Evolutionary conservation across 495 filamentous ascomycete genomes (phyloP).

Genomic region (Melanomma pulvis-pyrius): DNA sequence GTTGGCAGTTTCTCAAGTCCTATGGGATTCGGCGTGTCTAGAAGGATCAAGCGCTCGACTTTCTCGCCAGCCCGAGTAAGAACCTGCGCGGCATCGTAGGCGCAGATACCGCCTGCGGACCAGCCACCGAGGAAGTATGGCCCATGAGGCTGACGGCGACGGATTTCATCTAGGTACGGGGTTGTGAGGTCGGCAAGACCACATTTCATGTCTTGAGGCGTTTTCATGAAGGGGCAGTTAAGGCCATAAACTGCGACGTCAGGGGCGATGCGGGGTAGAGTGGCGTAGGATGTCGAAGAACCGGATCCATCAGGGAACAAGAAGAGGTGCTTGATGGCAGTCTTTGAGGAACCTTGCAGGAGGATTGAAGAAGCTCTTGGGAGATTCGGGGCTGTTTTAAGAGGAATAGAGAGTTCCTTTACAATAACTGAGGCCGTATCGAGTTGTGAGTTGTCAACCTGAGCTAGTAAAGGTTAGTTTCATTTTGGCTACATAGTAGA

Average conservation of each 20-base stretch:
- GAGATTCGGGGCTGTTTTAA: constrained; percentile 22
- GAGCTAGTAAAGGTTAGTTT: constrained; percentile 3
- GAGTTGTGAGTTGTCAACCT: constrained; percentile 29
- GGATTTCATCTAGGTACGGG: constrained; percentile 64
- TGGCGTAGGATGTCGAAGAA: constrained; percentile 63
- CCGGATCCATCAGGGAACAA: constrained; percentile 79
- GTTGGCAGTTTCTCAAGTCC: constrained; percentile 42
- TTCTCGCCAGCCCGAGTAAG: constrained; percentile 51
- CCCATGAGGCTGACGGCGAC: constrained; percentile 73
- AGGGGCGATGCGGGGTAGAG: constrained; percentile 55
- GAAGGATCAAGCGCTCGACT: constrained; percentile 33
- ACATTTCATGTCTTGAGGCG: constrained; percentile 56
- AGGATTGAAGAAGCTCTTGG: constrained; percentile 56
- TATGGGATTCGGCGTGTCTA: constrained; percentile 39
- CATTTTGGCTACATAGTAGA: not conserved
- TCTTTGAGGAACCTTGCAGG: constrained; percentile 54
- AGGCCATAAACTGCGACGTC: constrained; percentile 60
- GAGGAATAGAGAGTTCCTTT: constrained; percentile 36
- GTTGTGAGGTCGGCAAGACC: constrained; percentile 58
- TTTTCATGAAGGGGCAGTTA: constrained; percentile 67
- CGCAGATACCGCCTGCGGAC: constrained; percentile 84
- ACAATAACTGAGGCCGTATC: constrained; percentile 21
- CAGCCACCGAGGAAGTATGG: constrained; percentile 70
- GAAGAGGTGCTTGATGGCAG: constrained; percentile 63
- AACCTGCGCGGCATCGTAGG: constrained; percentile 76